phyloP scores from a whole-genome alignment of 495 filamentous ascomycete genomes.

The Hypoxylon lienhwacheense region DNA sequence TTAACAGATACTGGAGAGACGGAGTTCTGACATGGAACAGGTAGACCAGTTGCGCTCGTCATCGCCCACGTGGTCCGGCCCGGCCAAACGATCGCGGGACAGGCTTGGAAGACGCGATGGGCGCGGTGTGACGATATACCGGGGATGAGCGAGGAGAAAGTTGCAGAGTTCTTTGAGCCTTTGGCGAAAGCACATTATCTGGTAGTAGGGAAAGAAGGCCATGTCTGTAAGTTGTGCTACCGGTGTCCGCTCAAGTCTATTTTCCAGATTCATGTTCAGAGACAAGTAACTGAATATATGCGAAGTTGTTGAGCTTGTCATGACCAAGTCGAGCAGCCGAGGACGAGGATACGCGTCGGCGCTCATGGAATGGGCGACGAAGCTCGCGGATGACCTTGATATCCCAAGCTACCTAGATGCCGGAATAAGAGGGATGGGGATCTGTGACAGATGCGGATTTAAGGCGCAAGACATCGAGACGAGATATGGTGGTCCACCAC shows the following conservation, averaged over 20 bases:
- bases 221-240: conserved; percentile 34
- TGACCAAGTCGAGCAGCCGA: conserved; percentile 31
- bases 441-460: conserved; percentile 35
- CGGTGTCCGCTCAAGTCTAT: no score
- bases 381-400: conserved; percentile 29
- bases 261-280: no score
- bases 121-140: conserved; percentile 32
- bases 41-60: conserved; percentile 25
- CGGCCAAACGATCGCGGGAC: conserved; percentile 28
- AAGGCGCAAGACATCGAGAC: conserved; percentile 29
- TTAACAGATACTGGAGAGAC: neutral
- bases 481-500: conserved; percentile 34
- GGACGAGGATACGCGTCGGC: conserved; percentile 34
- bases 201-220: conserved; percentile 32
- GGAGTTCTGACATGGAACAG: conserved; percentile 9
- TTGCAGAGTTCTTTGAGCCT: conserved; percentile 34
- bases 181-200: conserved; percentile 29
- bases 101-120: conserved; percentile 36
- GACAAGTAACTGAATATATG: neutral
- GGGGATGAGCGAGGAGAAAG: conserved; percentile 27
- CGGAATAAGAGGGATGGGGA: conserved; percentile 34
- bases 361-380: conserved; percentile 33
- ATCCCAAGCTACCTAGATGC: conserved; percentile 36
- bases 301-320: conserved; percentile 36
- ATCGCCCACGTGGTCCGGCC: conserved; percentile 31